Evolutionary conservation across 306 rosid species (phyloP), one percentile per base, ranked within the genome.

Genomic region (Luffa aegyptiaca): DNA sequence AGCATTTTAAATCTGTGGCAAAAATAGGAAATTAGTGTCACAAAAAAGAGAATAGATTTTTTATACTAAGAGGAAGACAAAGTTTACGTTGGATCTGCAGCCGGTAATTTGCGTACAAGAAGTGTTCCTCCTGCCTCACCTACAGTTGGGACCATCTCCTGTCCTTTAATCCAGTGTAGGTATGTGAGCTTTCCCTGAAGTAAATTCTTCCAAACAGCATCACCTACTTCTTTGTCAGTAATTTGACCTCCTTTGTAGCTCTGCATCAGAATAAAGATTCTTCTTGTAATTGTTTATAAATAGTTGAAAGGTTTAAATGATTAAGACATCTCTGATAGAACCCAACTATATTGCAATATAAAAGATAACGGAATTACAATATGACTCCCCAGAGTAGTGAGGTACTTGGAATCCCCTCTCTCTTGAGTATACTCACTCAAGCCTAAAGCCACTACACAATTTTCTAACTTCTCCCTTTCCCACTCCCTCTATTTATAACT

Each of bases 121-220:
- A 92, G 93, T 52, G 97, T 91, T 74, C 86, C 98, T 75, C 88
- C 90, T 77, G 88, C 82, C 7, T 64, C 90, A 48, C 84, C 87
- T 59, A 91, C 86, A 72, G 90, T 85, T 66, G 97, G 97, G 75
- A 89, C 83, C 98, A 94, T 94, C 86, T 88, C 97, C 84, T 87
- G 90, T 84, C 97, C 98, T 85, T 86, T 90, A 78, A 88, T 85
- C 94, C 92, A 90, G 74, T 86, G 98, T 83, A 92, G 21, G 88
- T 85, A 94, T 12, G 98, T 92, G 86, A 94, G 51, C 83, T 76
- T 92, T 83, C 92, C 97, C 78, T 81, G 88, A 26, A 81, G 56
- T 55, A 94, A 76, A 79, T 84, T 87, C 84, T 84, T 92, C 89
- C 85, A 86, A n/a, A 88, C 41, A 3, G 89, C 86, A 76, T 89